Evolutionary conservation across 352 stramenopile species (phyloP).

Genomic region (Pythium folliculosum): DNA sequence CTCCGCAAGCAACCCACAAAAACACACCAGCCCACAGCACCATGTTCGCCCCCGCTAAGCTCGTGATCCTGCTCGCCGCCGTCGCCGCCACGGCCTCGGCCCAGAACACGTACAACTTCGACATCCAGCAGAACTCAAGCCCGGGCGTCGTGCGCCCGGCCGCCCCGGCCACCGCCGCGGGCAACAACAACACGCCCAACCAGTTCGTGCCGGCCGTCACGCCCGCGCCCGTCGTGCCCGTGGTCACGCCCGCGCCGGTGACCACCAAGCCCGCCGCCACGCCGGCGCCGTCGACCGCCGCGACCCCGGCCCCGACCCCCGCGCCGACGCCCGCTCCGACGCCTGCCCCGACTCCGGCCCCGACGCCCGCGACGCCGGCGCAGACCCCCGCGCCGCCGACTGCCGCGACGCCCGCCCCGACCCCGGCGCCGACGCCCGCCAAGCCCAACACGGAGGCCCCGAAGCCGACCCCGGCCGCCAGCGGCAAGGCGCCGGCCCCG

Average conservation of each 20-base stretch:
- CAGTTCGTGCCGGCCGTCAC: constrained; percentile 19
- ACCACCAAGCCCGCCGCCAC: neutral
- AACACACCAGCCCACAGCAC: constrained; percentile 17
- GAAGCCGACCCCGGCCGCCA: neutral
- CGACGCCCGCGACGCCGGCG: constrained; percentile 18
- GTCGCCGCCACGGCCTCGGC: constrained; percentile 21
- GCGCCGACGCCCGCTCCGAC: constrained; percentile 32
- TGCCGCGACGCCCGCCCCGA: constrained; percentile 10
- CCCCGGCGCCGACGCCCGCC: constrained; percentile 3
- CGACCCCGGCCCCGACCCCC: constrained; percentile 24
- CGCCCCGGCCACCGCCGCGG: constrained; percentile 1
- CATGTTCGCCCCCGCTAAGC: constrained; percentile 26
- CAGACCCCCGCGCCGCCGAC: constrained; percentile 11
- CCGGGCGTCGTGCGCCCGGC: constrained; percentile 20
- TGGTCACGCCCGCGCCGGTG: neutral
- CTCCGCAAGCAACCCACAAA: constrained; percentile 19
- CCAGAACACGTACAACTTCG: constrained; percentile 8
- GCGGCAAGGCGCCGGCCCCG: neutral
- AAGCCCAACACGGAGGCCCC: constrained; percentile 10
- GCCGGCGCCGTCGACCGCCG: constrained; percentile 1
- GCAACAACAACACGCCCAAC: constrained; percentile 15
- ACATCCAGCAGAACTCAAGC: constrained; percentile 21
- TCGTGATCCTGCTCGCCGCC: constrained; percentile 19
- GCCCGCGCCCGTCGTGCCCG: neutral
- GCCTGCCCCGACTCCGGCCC: constrained; percentile 2